Percentiles rank a stretch among this genome's conserved stretches.
phyloP scores from a whole-genome alignment of 306 rosid species.

The Glycyrrhiza uralensis region DNA sequence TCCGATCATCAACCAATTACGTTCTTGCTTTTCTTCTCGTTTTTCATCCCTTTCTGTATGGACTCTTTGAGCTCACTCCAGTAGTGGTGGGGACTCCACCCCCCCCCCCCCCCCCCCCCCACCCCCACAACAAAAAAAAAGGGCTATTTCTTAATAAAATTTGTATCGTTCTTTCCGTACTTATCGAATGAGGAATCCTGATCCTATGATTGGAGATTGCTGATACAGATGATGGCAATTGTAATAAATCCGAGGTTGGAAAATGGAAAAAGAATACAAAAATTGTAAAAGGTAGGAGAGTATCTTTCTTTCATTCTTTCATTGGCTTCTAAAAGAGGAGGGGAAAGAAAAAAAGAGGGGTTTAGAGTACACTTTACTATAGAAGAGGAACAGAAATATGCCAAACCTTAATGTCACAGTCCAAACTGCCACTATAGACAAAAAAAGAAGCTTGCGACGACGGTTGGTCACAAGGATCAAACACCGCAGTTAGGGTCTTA shows the following conservation, averaged over 20 bases:
- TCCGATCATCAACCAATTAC: too few relatives aligned
- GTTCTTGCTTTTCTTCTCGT: too few relatives aligned
- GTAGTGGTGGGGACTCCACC: too few relatives aligned
- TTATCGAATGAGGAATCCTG: background rate
- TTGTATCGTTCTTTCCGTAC: background rate
- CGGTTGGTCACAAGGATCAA: constrained; percentile 26
- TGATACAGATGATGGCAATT: background rate
- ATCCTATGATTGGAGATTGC: background rate
- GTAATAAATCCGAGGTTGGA: background rate
- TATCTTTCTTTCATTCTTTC: too few relatives aligned
- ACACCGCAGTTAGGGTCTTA: constrained; percentile 60
- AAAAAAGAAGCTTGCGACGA: constrained; percentile 35
- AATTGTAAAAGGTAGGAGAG: background rate
- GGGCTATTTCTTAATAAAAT: background rate
- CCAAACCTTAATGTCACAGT: constrained; percentile 75
- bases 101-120: too few relatives aligned
- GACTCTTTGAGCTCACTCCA: too few relatives aligned
- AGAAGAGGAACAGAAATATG: constrained; percentile 46
- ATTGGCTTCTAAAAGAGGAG: too few relatives aligned
- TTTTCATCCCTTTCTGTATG: too few relatives aligned
- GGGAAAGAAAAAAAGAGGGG: too few relatives aligned
- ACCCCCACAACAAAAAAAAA: background rate
- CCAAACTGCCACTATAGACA: constrained; percentile 82
- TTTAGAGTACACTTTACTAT: too few relatives aligned
- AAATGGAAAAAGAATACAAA: background rate